Base-by-base conservation (phyloP, 2,329 filamentous ascomycete genomes). In the Neonectria coccinea region DNA sequence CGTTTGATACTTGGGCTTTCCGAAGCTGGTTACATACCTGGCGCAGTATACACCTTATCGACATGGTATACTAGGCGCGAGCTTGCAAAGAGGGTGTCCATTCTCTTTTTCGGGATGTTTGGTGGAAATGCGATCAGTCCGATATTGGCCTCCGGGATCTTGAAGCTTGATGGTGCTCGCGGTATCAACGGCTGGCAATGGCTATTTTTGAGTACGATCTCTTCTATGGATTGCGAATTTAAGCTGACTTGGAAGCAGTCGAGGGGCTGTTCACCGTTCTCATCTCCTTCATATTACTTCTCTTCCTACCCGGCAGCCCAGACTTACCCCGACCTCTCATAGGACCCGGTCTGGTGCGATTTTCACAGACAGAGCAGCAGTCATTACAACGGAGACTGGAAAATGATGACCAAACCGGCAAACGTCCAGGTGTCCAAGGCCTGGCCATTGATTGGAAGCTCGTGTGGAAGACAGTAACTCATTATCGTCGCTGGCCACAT, bases 91-190 rank as follows among this genome's bases (percentile, higher is more conserved):
- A 76, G 84, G 16, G 79, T 85, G 7, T 82, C 84, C 1, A 68
- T 86, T 0, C 82, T 86, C 62, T 86, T 86, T 70, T 84, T 86
- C 47, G 84, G 84, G 10, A 85, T 86, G 79, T 84, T 86, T 62
- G 80, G 83, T 0, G 84, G 83, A 0, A 83, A 83, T 22, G 83
- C 84, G 0, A 75, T 85, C 2, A 83, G 81, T 27, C 82, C 83
- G 0, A 75, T 86, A 1, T 73, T 86, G 4, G 84, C 82, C 0
- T 82, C 82, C 8, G 83, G 80, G 0, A 81, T 86, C 8, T 68
- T 86, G 7, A 82, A 78, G 56, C 74, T 86, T 18, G 79, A 82
- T 20, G 80, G 80, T 1, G 64, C 69, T 11, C 68, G 77, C 2
- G 81, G 81, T 0, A 65, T 86, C 6, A 74, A 75, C 14, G 83